Evolutionary conservation across 352 stramenopile genomes (phyloP).

Genomic region (Phytophthora agathidicida): DNA sequence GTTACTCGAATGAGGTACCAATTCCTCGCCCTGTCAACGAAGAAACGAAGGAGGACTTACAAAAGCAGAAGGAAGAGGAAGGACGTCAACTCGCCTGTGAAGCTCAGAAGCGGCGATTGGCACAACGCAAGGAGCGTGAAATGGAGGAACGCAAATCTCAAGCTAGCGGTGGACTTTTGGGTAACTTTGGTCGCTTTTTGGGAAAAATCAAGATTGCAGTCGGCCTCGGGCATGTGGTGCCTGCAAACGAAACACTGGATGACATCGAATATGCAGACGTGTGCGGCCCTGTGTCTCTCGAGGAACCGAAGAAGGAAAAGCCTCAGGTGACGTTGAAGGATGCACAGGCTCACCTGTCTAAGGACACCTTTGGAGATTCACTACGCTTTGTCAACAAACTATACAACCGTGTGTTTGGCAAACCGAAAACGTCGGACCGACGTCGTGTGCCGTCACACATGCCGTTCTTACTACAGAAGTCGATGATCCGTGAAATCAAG

Average conservation of each 20-base stretch:
- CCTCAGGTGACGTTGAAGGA: slow-evolving; percentile 21
- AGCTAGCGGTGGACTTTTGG: slow-evolving; percentile 18
- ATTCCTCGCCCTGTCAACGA: slow-evolving; percentile 20
- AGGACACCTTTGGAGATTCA: slow-evolving; percentile 93
- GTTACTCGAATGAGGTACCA: slow-evolving; percentile 57
- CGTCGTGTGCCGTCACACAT: slow-evolving; percentile 94
- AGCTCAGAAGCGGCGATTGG: slow-evolving; percentile 57
- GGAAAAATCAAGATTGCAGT: slow-evolving; percentile 37
- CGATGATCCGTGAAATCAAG: slow-evolving; percentile 91
- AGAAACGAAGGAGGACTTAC: slow-evolving; percentile 14
- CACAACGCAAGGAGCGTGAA: slow-evolving; percentile 33
- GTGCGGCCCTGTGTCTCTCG: slow-evolving; percentile 32
- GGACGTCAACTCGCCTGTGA: slow-evolving; percentile 70
- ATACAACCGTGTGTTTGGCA: slow-evolving; percentile 91
- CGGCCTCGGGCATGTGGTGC: slow-evolving; percentile 48
- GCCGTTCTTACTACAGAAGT: slow-evolving; percentile 93
- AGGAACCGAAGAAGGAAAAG: slow-evolving; percentile 17
- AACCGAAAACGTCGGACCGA: slow-evolving; percentile 39
- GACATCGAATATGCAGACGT: slow-evolving; percentile 79
- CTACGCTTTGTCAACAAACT: slow-evolving; percentile 93
- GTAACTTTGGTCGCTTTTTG: slow-evolving; percentile 15
- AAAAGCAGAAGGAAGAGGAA: slow-evolving; percentile 57
- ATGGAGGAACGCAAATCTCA: slow-evolving; percentile 27
- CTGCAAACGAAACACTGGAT: slow-evolving; percentile 54
- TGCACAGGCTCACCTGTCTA: slow-evolving; percentile 69